Base-by-base conservation (phyloP, 352 stramenopile species). In the Phytophthora boehmeriae region DNA sequence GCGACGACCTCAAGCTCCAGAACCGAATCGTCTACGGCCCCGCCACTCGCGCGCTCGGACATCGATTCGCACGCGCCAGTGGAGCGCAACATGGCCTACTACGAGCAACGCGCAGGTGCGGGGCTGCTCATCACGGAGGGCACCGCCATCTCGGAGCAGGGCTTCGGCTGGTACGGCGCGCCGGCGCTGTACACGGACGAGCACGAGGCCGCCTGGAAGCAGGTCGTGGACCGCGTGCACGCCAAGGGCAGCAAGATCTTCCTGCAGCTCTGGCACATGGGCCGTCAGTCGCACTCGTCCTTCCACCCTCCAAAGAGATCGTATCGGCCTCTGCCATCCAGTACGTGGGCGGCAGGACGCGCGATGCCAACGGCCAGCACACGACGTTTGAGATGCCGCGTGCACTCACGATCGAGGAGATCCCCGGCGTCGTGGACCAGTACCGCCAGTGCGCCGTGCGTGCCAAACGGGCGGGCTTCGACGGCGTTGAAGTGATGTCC, bases 401-500 rank as follows among this genome's bases (percentile, higher is more conserved):
- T 20, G 57, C 57, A 10, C 48, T 66, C 9, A 28, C 53, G 30
- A 61, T 52, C 4, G 38, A 68, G 14, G 64, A 73, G 47, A 49
- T 73, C 41, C 41, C 56, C 2, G 47, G 38, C 6, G 43, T 73
- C 16, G 86, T 98, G 30, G 56, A 85, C 36, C 88, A 89, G 35
- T 97, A 82, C 71, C 63, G 65, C 10, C 50, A 76, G 38, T 77
- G 54, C 1, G 87, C 88, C 0, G 53, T 67, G 20, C 69, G 66
- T 6, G 73, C 79, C 1, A 84, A 86, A 35, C 86, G 80, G 8
- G 90, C 88, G 16, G 96, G 41, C 87, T 96, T 70, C 60, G 92
- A 98, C 54, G 90, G 90, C 27, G 71, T 98, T 23, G 89, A 98
- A 54, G 54, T 98, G 25, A 89, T 97, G 68, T 55, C 14, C n/a